Evolutionary conservation across 768 basidiomycete species (phyloP), one percentile per base, ranked within the genome.

Genomic region (Exsudoporus frostii): DNA sequence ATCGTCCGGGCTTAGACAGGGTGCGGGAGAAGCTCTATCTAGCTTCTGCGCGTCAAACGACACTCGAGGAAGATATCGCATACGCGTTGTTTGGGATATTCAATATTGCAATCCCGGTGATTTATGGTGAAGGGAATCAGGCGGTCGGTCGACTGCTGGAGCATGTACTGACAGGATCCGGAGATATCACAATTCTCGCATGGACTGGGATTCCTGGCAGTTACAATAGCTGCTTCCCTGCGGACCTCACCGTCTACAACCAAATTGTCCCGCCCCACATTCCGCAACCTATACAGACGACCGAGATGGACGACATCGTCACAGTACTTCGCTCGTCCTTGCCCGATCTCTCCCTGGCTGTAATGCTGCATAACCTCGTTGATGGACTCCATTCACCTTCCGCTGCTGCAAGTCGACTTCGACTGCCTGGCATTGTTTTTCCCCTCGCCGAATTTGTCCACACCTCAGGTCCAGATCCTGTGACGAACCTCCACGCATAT

Each of bases 1-100:
- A 54, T 47, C 37, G 5, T 5, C 60, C 61, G 0, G 57, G 54
- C 11, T 24, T 62, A 5, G 44, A 53, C 15, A 50, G 24, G 20
- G 60, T 51, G 17, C 61, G 61, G 2, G 60, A 62, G 49, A 62
- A 62, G 33, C 54, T 62, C 13, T 51, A 32, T n/a, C 2, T 62
- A 20, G 60, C 60, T 27, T 52, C 60, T 2, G 15, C 0, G 38
- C 61, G 60, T 0, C 32, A 50, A 24, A 48, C 60, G 6, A 61
- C 51, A 1, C 44, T 25, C 3, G 47, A 29, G 11, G 58, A 60
- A 22, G 57, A 58, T 9, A 22, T 27, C 20, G 60, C 55, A 1
- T 59, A 63, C 22, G 62, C 61, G 5, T 7, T 62, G 7, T 11
- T 55, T 4, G 57, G 60, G 0, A 54, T 62, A 19, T 59, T 63